Percentiles rank a stretch among this genome's conserved stretches.
These are phyloP conservation scores for Margaritispora aquatica DNA, from an alignment of 495 filamentous ascomycete genomes.

Conservation along the genomic window DNA sequence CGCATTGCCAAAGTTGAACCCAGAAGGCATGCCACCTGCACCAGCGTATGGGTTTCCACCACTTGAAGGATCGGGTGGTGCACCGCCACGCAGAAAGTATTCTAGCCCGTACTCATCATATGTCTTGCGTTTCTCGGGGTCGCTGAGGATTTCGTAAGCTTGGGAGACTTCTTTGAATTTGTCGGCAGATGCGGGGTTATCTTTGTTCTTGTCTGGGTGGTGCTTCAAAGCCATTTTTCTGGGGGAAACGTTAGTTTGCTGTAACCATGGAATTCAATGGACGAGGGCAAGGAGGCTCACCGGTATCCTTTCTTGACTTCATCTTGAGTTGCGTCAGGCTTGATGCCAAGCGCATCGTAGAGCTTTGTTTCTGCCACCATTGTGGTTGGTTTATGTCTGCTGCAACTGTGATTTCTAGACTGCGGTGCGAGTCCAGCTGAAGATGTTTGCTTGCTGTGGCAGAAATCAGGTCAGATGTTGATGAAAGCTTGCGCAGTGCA, in stretches of 20 bases:
- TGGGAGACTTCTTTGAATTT: slow-evolving; percentile 96
- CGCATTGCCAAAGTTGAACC: slow-evolving; percentile 44
- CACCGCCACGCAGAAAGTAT: slow-evolving; percentile 80
- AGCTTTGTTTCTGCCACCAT: slow-evolving; percentile 89
- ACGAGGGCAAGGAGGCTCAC: slow-evolving; percentile 40
- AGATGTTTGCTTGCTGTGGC: background rate
- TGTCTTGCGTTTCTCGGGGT: slow-evolving; percentile 92
- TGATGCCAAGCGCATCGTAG: slow-evolving; percentile 71
- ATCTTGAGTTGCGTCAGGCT: slow-evolving; percentile 74
- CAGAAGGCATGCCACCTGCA: slow-evolving; percentile 36
- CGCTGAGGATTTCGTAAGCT: slow-evolving; percentile 95
- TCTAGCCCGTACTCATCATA: slow-evolving; percentile 96
- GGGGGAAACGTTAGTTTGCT: slow-evolving; percentile 10
- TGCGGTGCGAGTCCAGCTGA: background rate
- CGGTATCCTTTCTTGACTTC: slow-evolving; percentile 97
- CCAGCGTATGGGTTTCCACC: slow-evolving; percentile 41
- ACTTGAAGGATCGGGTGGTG: slow-evolving; percentile 54
- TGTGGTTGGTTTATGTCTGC: slow-evolving; percentile 22
- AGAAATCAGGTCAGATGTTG: background rate
- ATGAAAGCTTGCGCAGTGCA: background rate
- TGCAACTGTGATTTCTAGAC: background rate
- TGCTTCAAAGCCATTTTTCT: slow-evolving; percentile 87
- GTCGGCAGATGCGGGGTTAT: slow-evolving; percentile 74
- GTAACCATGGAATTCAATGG: background rate
- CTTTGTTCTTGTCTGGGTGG: slow-evolving; percentile 97